Base-by-base conservation (phyloP, 805 yeast species). In the Tetrapisispora taiwanensis region DNA sequence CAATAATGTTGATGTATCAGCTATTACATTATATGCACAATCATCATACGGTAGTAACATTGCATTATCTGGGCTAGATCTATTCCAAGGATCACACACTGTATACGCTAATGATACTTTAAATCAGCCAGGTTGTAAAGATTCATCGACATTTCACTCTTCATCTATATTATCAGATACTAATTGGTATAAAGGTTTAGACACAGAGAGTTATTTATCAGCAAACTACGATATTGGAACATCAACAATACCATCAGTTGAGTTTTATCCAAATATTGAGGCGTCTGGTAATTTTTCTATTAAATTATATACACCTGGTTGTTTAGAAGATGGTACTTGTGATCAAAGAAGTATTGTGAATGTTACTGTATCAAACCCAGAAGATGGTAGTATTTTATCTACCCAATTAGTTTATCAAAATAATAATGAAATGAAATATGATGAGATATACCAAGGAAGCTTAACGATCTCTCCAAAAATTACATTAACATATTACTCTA, bases 291-390 rank as follows among this genome's bases (percentile, higher is more conserved):
- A 78, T 47, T 92, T 87, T 60, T 69, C 85, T 0, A 70, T 92
- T 20, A 67, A 76, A 42, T 53, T 89, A 41, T 81, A 76, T 53
- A 92, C 98, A 0, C 96, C 96, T 0, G 97, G 97, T 0, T 92
- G 98, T 66, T 43, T 60, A 1, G 59, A 53, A 3, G 95, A 84
- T 58, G 63, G 67, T 41, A 73, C 92, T 0, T 92, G 98, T 64
- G 52, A 59, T 19, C 46, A 66, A 18, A 74, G 98, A 58, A 90
- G 95, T 10, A 73, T 76, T 22, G 90, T 85, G 3, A 85, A 85
- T 53, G 95, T 81, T 0, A 73, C 94, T 0, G 68, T 89, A 1
- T 46, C 53, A 49, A 75, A 73, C 19, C 54, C 59, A 0, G 52
- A 57, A 0, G 54, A 67, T 14, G 64, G 64, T 4, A 45, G 72